Evolutionary conservation across 495 filamentous ascomycete genomes (phyloP), one percentile per base, ranked within the genome.

Genomic region (Podospora australis): DNA sequence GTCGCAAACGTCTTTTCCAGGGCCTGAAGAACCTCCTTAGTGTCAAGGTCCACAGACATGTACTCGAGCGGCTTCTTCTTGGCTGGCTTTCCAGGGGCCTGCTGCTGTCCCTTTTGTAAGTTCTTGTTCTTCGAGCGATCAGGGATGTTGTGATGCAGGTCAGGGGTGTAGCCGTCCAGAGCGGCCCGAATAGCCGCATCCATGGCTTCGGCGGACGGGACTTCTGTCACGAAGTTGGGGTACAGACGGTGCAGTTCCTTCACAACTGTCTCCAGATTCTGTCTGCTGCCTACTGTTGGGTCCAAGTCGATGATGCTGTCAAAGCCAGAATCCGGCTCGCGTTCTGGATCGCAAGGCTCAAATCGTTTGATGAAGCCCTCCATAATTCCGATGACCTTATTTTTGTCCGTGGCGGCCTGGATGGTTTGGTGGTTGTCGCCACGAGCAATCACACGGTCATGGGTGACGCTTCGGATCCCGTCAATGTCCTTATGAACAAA

Each of bases 361-460:
- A 96, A 99, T 13, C 92, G 83, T 0, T 68, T 50, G 36, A 98
- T 71, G 70, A 99, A 99, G 28, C 89, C 88, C 52, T 96, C 84
- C 92, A 99, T 97, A 58, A 99, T 97, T 7, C 80, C 79, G 19
- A 88, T 72, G 26, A 91, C 81, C 61, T 95, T 88, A 11, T 70
- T 64, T 29, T 68, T 64, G 39, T 79, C 70, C 25, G 76, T 79
- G 10, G 80, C 83, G 4, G 91, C 87, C 49, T 91, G 90, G 57
- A 99, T 99, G 9, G 91, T 96, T 63, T 99, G 92, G 58, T 99
- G 92, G 60, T 96, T 97, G 64, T 99, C 89, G 0, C 92, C 92
- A 11, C 92, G 87, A 1, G 77, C 70, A 19, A 96, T 69, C 0
- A 99, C 88, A 10, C 92, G 83, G 36, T 81, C 73, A 36, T 80